phyloP scores from a whole-genome alignment of 306 rosid genomes.

The Vigna mungo region DNA sequence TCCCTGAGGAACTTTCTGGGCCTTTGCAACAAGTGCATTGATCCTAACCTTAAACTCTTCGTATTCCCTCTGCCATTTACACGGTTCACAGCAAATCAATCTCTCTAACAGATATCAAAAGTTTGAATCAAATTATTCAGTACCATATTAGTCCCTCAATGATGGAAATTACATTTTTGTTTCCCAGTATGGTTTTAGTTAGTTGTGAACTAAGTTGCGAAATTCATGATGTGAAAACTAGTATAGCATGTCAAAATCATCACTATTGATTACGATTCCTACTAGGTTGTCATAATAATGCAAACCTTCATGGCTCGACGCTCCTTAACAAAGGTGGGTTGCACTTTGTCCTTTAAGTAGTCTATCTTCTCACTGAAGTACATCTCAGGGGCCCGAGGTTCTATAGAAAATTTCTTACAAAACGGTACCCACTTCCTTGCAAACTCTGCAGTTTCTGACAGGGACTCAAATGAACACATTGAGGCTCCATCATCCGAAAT shows the following conservation, averaged over 20 bases:
- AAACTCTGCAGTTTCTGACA: constrained; percentile 90
- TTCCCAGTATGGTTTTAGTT: background rate
- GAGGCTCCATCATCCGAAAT: constrained; percentile 94
- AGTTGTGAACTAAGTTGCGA: background rate
- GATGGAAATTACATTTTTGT: background rate
- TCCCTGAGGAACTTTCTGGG: constrained; percentile 76
- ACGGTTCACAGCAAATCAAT: background rate
- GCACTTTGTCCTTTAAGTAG: constrained; percentile 89
- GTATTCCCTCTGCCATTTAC: constrained; percentile 74
- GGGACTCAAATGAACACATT: constrained; percentile 81
- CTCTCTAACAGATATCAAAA: constrained; percentile 8
- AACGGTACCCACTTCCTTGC: constrained; percentile 92
- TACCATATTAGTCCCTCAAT: background rate
- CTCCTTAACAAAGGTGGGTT: constrained; percentile 89
- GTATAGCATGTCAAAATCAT: background rate
- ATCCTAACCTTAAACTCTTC: constrained; percentile 89
- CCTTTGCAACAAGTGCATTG: constrained; percentile 88
- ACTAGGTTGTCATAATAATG: background rate
- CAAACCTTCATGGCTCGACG: constrained; percentile 91
- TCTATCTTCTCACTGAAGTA: constrained; percentile 84
- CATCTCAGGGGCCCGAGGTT: constrained; percentile 90
- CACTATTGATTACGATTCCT: too few species aligned
- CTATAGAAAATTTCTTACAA: constrained; percentile 76
- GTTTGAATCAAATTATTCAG: background rate
- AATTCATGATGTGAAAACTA: background rate